Conservation (phyloP, 768 basidiomycete genomes). For the Calocybe cyanea region DNA sequence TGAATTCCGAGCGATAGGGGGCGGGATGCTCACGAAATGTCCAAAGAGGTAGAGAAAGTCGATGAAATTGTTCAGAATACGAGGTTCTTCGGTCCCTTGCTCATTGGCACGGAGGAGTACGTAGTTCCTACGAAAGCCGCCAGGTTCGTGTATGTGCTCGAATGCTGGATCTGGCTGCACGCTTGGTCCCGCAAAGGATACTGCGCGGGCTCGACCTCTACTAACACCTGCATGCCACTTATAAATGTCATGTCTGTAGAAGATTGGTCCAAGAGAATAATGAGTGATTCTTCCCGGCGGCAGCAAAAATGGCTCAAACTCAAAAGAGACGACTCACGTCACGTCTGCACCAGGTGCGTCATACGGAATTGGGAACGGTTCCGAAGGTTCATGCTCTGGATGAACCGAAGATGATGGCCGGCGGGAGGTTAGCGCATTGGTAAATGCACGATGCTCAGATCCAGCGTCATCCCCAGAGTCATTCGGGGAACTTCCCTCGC, state of each 20-base stretch:
- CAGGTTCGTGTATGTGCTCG: constrained; percentile 92
- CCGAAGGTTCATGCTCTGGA: constrained; percentile 46
- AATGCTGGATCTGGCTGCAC: constrained; percentile 69
- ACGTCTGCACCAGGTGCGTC: constrained; percentile 86
- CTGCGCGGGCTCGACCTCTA: constrained; percentile 61
- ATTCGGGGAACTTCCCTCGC: constrained; percentile 29
- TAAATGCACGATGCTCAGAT: constrained; percentile 25
- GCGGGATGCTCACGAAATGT: constrained; percentile 78
- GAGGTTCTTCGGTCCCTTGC: constrained; percentile 57
- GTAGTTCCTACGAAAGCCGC: constrained; percentile 91
- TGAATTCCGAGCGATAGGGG: neutral
- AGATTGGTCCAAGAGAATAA: neutral
- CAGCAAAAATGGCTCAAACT: constrained; percentile 1
- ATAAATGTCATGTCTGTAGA: constrained; percentile 81
- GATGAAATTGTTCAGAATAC: constrained; percentile 79
- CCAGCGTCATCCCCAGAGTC: constrained; percentile 25
- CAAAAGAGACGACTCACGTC: constrained; percentile 60
- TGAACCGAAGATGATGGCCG: constrained; percentile 22
- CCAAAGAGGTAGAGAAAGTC: constrained; percentile 95
- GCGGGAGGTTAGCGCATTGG: constrained; percentile 20
- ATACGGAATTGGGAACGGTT: constrained; percentile 85
- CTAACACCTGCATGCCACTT: constrained; percentile 86
- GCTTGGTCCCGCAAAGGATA: constrained; percentile 61
- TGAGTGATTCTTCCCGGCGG: neutral
- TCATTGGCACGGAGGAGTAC: constrained; percentile 69